Conservation (phyloP, 352 stramenopile species). For the Phytophthora cactorum region DNA sequence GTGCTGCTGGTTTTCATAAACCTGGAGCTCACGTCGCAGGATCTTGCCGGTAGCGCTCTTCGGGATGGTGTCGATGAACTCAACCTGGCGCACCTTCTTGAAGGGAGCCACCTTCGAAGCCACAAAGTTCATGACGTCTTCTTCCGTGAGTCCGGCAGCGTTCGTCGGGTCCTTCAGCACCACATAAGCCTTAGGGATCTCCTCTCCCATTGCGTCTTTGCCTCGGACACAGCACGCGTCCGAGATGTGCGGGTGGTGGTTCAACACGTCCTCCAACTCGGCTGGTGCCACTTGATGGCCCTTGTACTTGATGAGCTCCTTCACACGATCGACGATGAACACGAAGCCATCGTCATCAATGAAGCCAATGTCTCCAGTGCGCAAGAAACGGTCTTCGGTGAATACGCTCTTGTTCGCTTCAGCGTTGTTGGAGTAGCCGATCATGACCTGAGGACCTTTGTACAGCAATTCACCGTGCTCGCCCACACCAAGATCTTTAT, state of each 20-base stretch:
- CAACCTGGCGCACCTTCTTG: constrained; percentile 90
- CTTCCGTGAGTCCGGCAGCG: constrained; percentile 47
- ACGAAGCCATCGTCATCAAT: constrained; percentile 93
- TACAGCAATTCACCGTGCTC: constrained; percentile 86
- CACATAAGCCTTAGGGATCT: constrained; percentile 90
- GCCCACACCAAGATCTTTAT: constrained; percentile 44
- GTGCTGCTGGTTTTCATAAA: constrained; percentile 42
- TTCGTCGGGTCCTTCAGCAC: constrained; percentile 67
- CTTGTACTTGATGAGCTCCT: constrained; percentile 96
- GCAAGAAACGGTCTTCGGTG: constrained; percentile 81
- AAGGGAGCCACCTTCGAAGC: constrained; percentile 80
- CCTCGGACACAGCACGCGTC: constrained; percentile 80
- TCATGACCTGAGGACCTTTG: constrained; percentile 93
- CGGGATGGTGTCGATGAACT: constrained; percentile 87
- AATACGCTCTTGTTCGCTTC: constrained; percentile 87
- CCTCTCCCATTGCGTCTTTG: constrained; percentile 80
- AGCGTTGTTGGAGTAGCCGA: constrained; percentile 90
- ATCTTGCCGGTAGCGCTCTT: constrained; percentile 93
- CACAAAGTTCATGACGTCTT: constrained; percentile 87
- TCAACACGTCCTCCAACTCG: constrained; percentile 92
- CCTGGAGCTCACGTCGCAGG: constrained; percentile 82
- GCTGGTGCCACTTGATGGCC: constrained; percentile 93
- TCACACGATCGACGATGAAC: constrained; percentile 92
- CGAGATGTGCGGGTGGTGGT: constrained; percentile 76
- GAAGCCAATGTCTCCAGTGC: constrained; percentile 90